Conservation (phyloP, 2,329 filamentous ascomycete genomes). For the Phyllosticta capitalensis region DNA sequence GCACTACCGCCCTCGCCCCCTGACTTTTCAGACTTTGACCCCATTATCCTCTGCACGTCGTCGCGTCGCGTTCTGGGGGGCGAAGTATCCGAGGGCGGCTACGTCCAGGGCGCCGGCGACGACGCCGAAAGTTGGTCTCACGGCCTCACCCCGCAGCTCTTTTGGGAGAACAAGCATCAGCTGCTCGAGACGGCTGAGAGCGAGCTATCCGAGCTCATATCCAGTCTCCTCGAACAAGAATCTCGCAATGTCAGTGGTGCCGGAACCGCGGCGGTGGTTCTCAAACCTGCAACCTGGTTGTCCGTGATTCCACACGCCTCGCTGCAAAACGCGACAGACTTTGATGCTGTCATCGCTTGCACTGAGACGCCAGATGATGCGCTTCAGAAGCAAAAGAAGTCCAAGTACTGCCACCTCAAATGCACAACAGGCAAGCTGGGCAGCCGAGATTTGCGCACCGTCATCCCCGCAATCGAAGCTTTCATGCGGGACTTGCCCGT, state of each 20-base stretch:
- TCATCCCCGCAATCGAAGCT: constrained; percentile 41
- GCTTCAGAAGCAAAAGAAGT: constrained; percentile 26
- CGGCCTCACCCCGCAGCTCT: constrained; percentile 66
- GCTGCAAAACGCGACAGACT: constrained; percentile 29
- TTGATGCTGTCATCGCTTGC: constrained; percentile 36
- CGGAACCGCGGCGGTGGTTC: constrained; percentile 22
- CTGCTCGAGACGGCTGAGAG: constrained; percentile 58
- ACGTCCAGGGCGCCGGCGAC: constrained; percentile 91
- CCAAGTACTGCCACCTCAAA: constrained; percentile 47
- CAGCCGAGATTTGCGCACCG: constrained; percentile 68
- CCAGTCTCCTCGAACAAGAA: constrained; percentile 27
- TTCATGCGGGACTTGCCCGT: constrained; percentile 17
- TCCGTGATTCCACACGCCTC: constrained; percentile 32
- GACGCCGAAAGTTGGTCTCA: constrained; percentile 89
- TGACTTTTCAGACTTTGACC: constrained; percentile 50
- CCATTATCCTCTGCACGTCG: constrained; percentile 77
- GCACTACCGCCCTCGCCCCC: constrained; percentile 29
- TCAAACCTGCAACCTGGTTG: constrained; percentile 33
- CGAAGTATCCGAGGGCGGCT: constrained; percentile 62
- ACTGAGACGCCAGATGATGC: constrained; percentile 27
- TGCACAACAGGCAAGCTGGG: constrained; percentile 67
- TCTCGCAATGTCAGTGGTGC: background rate
- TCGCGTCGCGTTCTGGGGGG: constrained; percentile 61
- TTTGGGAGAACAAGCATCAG: constrained; percentile 60
- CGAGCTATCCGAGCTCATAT: constrained; percentile 47